Percentiles rank a stretch among this genome's conserved stretches.
These are phyloP conservation scores for Aspergillus ostianus DNA, from an alignment of 495 filamentous ascomycete genomes.

Conservation along the genomic window DNA sequence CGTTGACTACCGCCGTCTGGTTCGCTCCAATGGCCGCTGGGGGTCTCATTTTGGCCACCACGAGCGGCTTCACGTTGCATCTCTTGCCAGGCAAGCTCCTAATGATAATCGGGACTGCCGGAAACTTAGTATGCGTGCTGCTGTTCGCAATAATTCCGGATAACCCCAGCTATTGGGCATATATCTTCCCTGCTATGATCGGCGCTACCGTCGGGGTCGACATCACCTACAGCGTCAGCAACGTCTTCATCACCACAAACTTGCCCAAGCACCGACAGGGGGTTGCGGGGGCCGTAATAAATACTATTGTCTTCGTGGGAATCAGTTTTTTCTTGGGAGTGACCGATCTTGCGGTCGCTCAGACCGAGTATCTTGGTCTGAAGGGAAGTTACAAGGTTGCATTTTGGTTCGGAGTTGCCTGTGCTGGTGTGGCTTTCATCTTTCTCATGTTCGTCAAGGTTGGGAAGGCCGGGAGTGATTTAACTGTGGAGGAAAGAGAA, in stretches of 20 bases:
- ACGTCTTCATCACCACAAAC: slow-evolving; percentile 16
- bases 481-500: slow-evolving; percentile 15
- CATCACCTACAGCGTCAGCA: slow-evolving; percentile 15
- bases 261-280: slow-evolving; percentile 10
- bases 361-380: slow-evolving; percentile 6
- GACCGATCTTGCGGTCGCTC: slow-evolving; percentile 8
- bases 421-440: slow-evolving; percentile 7
- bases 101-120: slow-evolving; percentile 5
- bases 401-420: slow-evolving; percentile 16
- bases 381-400: slow-evolving; percentile 14
- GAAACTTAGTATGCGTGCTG: slow-evolving; percentile 8
- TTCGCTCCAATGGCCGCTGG: slow-evolving; percentile 17
- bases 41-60: slow-evolving; percentile 11
- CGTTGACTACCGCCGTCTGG: slow-evolving; percentile 9
- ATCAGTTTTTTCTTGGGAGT: slow-evolving; percentile 15
- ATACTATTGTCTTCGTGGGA: slow-evolving; percentile 14
- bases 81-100: slow-evolving; percentile 10
- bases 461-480: slow-evolving; percentile 9
- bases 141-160: slow-evolving; percentile 14
- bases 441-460: slow-evolving; percentile 7
- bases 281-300: slow-evolving; percentile 13
- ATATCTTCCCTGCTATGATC: slow-evolving; percentile 14
- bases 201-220: slow-evolving; percentile 10
- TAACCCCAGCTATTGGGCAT: slow-evolving; percentile 14
- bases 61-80: slow-evolving; percentile 14